phyloP scores from a whole-genome alignment of 108 stramenopile genomes.

The Skeletonema menzelii region DNA sequence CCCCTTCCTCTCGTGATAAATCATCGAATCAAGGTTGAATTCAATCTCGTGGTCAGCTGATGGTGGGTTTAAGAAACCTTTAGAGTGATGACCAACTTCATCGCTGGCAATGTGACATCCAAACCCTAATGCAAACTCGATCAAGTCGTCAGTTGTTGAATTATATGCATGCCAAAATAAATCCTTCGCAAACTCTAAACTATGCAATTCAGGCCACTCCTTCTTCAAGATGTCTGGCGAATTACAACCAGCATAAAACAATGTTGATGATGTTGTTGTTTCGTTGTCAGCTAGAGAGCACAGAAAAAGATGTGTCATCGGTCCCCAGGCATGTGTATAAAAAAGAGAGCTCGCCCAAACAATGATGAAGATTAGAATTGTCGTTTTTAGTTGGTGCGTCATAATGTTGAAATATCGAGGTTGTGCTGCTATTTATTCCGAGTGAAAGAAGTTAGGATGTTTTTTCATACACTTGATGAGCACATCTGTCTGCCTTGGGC shows the following conservation, averaged over 20 bases:
- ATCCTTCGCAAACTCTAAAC: background rate
- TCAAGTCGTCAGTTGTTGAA: background rate
- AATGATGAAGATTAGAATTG: background rate
- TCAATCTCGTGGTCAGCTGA: background rate
- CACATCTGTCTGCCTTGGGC: slow-evolving; percentile 20
- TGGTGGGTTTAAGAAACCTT: background rate
- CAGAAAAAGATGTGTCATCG: background rate
- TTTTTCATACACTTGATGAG: slow-evolving; percentile 27
- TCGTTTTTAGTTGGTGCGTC: background rate
- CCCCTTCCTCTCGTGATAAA: background rate
- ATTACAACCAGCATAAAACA: background rate
- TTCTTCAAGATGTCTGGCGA: background rate
- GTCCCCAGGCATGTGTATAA: background rate
- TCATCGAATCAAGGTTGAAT: background rate
- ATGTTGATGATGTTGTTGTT: background rate
- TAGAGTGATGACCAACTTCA: background rate
- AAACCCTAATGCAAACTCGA: background rate
- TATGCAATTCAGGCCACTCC: background rate
- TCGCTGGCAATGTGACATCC: background rate
- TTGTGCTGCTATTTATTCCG: background rate
- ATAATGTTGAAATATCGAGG: background rate
- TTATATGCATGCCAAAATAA: background rate
- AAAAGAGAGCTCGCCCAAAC: background rate
- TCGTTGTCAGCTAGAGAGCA: background rate
- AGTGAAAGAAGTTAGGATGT: slow-evolving; percentile 17